These are phyloP conservation scores for Podospora sp. DNA, from an alignment of 495 filamentous ascomycete genomes.

Conservation along the genomic window DNA sequence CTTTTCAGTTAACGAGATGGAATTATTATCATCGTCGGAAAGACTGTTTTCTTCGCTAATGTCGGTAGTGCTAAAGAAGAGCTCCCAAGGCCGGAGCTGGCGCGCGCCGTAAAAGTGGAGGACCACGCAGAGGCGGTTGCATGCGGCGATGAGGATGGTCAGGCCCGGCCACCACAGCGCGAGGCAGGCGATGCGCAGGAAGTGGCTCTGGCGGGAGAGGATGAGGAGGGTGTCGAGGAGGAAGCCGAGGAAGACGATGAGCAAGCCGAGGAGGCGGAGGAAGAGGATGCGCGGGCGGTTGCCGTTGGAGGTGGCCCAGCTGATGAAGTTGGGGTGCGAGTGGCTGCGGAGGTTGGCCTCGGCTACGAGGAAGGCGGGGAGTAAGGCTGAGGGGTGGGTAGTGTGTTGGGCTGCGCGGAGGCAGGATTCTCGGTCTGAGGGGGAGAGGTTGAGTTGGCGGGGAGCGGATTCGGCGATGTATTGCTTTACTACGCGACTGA, in stretches of 20 bases:
- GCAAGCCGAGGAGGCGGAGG: constrained; percentile 56
- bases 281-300: constrained; percentile 62
- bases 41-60: not conserved
- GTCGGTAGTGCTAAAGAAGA: constrained; percentile 13
- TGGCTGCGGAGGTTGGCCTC: constrained; percentile 50
- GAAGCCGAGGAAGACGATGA: constrained; percentile 52
- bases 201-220: constrained; percentile 54
- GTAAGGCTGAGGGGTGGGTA: constrained; percentile 70
- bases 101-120: constrained; percentile 60
- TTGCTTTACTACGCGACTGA: constrained; percentile 60
- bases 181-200: constrained; percentile 57
- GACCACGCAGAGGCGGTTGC: constrained; percentile 65
- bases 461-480: constrained; percentile 64
- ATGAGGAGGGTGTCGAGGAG: constrained; percentile 58
- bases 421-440: constrained; percentile 58
- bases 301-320: constrained; percentile 67
- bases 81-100: constrained; percentile 71
- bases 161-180: constrained; percentile 63
- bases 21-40: constrained; percentile 15
- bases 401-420: constrained; percentile 67
- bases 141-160: constrained; percentile 59
- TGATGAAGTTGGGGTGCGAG: constrained; percentile 44
- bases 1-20: constrained; percentile 20
- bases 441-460: constrained; percentile 64
- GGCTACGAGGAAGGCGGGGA: constrained; percentile 53